Evolutionary conservation across 306 rosid species (phyloP).

Genomic region (Boehmeria nivea): DNA sequence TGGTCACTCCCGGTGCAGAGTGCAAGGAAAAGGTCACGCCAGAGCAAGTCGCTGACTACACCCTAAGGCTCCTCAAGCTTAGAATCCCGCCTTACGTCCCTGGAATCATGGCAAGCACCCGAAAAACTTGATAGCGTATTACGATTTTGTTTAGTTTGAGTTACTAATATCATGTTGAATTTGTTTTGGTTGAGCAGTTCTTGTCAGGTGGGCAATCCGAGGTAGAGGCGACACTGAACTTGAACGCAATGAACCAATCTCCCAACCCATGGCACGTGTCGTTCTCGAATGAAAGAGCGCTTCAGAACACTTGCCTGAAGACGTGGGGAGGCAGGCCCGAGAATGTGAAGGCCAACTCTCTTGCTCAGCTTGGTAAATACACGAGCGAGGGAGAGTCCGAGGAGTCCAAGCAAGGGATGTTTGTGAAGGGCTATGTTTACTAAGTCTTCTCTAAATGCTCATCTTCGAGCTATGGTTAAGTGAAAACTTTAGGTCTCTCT

Average conservation of each 20-base stretch:
- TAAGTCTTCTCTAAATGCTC: not conserved
- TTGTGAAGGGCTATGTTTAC: constrained; percentile 45
- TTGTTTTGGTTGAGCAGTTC: constrained; percentile 38
- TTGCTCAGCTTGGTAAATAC: constrained; percentile 88
- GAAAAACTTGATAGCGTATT: not conserved
- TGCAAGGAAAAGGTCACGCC: constrained; percentile 68
- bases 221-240: constrained; percentile 89
- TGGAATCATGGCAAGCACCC: constrained; percentile 68
- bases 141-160: not conserved
- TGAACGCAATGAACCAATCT: constrained; percentile 75
- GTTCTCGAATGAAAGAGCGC: constrained; percentile 87
- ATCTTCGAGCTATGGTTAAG: not conserved
- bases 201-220: constrained; percentile 98
- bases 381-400: constrained; percentile 77
- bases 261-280: constrained; percentile 95
- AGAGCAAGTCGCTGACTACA: constrained; percentile 58
- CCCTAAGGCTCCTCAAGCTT: constrained; percentile 69
- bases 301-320: constrained; percentile 78
- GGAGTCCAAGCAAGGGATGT: constrained; percentile 66
- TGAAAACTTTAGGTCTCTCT: not conserved
- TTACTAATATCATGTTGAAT: constrained; percentile 5
- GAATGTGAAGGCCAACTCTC: constrained; percentile 78
- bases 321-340: constrained; percentile 81
- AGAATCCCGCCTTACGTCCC: constrained; percentile 91
- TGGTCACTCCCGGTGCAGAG: constrained; percentile 93